Percentiles rank a stretch among this genome's conserved stretches.
Conservation (phyloP, 2,329 filamentous ascomycete species). For the Pleoardoris graminearum region DNA sequence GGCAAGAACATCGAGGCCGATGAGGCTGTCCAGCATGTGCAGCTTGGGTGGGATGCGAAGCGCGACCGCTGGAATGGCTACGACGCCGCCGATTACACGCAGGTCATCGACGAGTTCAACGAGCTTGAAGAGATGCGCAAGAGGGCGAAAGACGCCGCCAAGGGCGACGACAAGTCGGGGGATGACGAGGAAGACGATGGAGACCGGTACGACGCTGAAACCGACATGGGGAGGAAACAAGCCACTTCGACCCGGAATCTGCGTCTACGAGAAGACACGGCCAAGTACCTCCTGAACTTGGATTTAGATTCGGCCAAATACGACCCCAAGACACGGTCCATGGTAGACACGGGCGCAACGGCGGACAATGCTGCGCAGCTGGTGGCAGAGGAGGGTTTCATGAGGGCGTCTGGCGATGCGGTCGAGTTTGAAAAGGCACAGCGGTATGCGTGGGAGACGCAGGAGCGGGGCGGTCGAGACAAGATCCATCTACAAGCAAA, state of each 20-base stretch:
- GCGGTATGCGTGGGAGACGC: conserved; percentile 90
- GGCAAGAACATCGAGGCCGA: conserved; percentile 93
- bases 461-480: conserved; percentile 78
- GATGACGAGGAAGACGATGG: conserved; percentile 57
- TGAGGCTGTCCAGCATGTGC: conserved; percentile 81
- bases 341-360: conserved; percentile 83
- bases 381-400: conserved; percentile 91
- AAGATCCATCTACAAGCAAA: conserved; percentile 92
- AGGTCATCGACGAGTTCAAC: conserved; percentile 87
- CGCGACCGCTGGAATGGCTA: conserved; percentile 99
- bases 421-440: conserved; percentile 90
- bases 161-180: conserved; percentile 53
- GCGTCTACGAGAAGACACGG: conserved; percentile 91
- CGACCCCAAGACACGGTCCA: conserved; percentile 90
- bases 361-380: conserved; percentile 78
- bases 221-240: conserved; percentile 93
- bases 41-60: conserved; percentile 95
- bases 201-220: conserved; percentile 83
- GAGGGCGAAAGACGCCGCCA: conserved; percentile 45
- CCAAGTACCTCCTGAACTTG: conserved; percentile 92
- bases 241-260: conserved; percentile 88
- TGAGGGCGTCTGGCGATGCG: conserved; percentile 86
- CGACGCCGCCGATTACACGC: conserved; percentile 80
- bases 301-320: conserved; percentile 97
- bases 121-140: conserved; percentile 76